Conservation (phyloP, 208 protist genomes). For the Herpetomonas samuelpessoai region DNA sequence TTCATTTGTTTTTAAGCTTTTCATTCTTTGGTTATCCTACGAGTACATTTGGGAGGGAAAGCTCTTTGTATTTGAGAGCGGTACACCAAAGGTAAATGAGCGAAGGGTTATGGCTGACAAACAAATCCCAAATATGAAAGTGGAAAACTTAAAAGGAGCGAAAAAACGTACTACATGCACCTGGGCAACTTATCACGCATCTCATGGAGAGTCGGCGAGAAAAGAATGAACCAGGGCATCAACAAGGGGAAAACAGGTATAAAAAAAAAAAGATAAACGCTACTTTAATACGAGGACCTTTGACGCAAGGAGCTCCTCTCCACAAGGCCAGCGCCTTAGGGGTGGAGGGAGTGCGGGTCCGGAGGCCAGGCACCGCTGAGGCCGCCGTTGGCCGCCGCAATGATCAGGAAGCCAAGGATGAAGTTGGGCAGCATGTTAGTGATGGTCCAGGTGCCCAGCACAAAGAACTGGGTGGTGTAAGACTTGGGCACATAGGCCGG, state of each 20-base stretch:
- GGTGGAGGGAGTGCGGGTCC: constrained; percentile 81
- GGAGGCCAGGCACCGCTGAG: constrained; percentile 78
- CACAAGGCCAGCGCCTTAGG: too few species aligned
- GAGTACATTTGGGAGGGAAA: not conserved
- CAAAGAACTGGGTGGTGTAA: constrained; percentile 78
- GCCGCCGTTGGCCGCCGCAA: constrained; percentile 76
- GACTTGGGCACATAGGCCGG: constrained; percentile 77
- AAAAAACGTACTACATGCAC: too few species aligned
- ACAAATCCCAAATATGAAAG: too few species aligned
- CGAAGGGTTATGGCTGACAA: too few species aligned
- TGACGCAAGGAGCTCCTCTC: too few species aligned
- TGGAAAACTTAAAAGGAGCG: too few species aligned
- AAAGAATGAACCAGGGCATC: not conserved
- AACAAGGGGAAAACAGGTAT: too few species aligned
- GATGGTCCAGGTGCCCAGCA: constrained; percentile 75
- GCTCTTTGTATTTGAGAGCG: not conserved
- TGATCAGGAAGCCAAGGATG: constrained; percentile 65
- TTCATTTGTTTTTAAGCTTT: constrained; percentile 9
- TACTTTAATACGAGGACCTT: not conserved
- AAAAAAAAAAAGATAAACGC: not conserved
- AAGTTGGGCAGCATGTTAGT: constrained; percentile 81
- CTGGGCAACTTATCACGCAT: too few species aligned
- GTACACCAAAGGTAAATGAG: not conserved
- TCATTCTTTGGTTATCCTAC: constrained; percentile 16
- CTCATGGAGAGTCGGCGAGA: too few species aligned